These are phyloP conservation scores for Eucalyptus erythrocorys DNA, from an alignment of 345 rosid species.

Conservation along the genomic window DNA sequence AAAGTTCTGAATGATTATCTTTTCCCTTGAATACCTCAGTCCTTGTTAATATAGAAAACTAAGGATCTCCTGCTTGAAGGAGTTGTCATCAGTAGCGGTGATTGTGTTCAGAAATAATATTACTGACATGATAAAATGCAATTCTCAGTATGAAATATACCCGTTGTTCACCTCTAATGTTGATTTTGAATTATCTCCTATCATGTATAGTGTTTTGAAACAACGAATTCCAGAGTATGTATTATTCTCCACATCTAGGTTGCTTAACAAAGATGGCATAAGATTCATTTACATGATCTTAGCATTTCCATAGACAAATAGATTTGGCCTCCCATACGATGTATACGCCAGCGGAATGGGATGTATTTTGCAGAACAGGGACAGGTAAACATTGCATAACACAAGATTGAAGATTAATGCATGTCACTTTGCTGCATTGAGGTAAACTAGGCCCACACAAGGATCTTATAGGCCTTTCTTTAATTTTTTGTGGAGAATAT, in stretches of 20 bases:
- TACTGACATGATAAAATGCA: neutral
- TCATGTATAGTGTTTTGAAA: constrained; percentile 60
- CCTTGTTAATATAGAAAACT: constrained; percentile 91
- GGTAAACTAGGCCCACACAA: neutral
- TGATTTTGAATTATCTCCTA: constrained; percentile 79
- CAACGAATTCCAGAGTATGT: constrained; percentile 10
- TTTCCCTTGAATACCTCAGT: constrained; percentile 82
- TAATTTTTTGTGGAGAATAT: neutral
- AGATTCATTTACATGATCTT: constrained; percentile 41
- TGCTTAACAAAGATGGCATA: constrained; percentile 9
- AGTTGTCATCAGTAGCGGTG: neutral
- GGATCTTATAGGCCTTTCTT: neutral
- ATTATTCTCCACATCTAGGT: neutral
- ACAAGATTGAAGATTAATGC: neutral
- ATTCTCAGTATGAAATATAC: constrained; percentile 13
- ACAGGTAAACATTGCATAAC: neutral
- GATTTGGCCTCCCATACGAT: constrained; percentile 77
- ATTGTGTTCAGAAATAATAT: neutral
- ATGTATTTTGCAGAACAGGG: constrained; percentile 40
- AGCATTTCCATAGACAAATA: constrained; percentile 60
- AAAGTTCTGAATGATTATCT: constrained; percentile 39
- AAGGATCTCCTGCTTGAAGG: constrained; percentile 62
- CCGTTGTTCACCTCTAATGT: constrained; percentile 63
- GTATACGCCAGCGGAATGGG: constrained; percentile 38
- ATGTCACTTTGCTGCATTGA: neutral